Base-by-base conservation (phyloP, 1,139 yeast genomes). In the Saccharomycopsis crataegensis region DNA sequence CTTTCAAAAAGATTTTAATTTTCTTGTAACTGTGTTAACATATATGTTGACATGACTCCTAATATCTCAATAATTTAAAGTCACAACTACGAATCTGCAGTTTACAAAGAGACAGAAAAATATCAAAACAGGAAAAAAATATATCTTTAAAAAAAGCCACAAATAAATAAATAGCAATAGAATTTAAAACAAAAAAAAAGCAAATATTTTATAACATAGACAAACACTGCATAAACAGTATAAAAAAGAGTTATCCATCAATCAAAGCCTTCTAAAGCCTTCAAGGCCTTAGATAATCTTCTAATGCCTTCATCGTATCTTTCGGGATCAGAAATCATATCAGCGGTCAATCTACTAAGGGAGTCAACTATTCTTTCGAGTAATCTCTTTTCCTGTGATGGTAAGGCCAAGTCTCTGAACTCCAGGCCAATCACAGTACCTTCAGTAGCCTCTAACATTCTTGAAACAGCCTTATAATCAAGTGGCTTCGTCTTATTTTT, bases 351-450 rank as follows among this genome's bases (percentile, higher is more conserved):
- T 62, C 94, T 75, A 28, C 94, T 84, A 55, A 91, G 72, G 1
- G 95, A 84, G 63, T 89, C 96, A 5, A 91, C 86, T 49, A 91
- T 80, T 67, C 88, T 83, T 65, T 90, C 96, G 51, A 91, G 75
- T 52, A 90, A 73, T 60, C 81, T 85, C 60, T 86, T 86, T 65
- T 90, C 96, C 58, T 83, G 83, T 0, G 78, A 70, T 2, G 94
- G 91, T 58, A 90, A 74, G 49, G 86, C 87, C 58, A 90, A 70
- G 55, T 80, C 81, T 50, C 83, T 80, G 64, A 90, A 86, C 61
- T 87, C 94, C 12, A 46, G 54, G 9, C 58, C 58, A 43, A 55
- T 50, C 8, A 43, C 48, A 8, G 58, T 48, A n/a, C 57, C 57
- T 32, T 53, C 54, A 6, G 58, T 49, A 12, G 57, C 56, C 14